Conservation (phyloP, 1,284 basidiomycete species). For the Boletus mariae region DNA sequence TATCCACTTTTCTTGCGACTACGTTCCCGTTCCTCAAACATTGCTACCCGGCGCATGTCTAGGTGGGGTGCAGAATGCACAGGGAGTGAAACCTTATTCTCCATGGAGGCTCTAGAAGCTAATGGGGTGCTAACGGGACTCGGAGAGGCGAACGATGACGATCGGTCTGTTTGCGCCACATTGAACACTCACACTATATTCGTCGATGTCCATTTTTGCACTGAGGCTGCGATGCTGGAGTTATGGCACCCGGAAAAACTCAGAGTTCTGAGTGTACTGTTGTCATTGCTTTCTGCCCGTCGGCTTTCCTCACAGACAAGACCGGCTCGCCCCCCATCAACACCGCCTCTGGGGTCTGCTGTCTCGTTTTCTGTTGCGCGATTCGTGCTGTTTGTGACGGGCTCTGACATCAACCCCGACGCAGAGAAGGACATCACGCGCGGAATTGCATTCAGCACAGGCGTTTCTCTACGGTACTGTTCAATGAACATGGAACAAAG, state of each 20-base stretch:
- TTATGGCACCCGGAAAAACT: conserved; percentile 71
- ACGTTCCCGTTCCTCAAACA: conserved; percentile 30
- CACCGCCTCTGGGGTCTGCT: conserved; percentile 53
- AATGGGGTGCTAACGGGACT: conserved; percentile 41
- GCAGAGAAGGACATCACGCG: conserved; percentile 65
- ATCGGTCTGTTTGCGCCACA: conserved; percentile 34
- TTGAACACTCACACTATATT: conserved; percentile 51
- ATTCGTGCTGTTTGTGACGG: conserved; percentile 68
- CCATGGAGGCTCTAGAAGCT: conserved; percentile 54
- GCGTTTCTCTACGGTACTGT: conserved; percentile 59
- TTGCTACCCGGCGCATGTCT: conserved; percentile 25
- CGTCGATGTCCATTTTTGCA: conserved; percentile 47
- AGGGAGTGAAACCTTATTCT: conserved; percentile 50
- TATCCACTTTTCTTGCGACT: conserved; percentile 47
- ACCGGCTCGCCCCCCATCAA: conserved; percentile 30
- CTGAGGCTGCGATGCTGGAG: conserved; percentile 66
- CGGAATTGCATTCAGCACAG: conserved; percentile 65
- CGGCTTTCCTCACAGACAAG: conserved; percentile 25
- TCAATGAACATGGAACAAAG: conserved; percentile 49
- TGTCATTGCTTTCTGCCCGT: conserved; percentile 23
- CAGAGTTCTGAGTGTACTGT: conserved; percentile 45
- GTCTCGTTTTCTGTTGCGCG: conserved; percentile 58
- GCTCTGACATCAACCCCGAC: conserved; percentile 72
- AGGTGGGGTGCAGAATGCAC: conserved; percentile 34
- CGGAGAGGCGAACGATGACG: conserved; percentile 48